Evolutionary conservation across 176 grass and related monocot genomes (phyloP), one percentile per base, ranked within the genome.

Genomic region (Eleusine coracana): DNA sequence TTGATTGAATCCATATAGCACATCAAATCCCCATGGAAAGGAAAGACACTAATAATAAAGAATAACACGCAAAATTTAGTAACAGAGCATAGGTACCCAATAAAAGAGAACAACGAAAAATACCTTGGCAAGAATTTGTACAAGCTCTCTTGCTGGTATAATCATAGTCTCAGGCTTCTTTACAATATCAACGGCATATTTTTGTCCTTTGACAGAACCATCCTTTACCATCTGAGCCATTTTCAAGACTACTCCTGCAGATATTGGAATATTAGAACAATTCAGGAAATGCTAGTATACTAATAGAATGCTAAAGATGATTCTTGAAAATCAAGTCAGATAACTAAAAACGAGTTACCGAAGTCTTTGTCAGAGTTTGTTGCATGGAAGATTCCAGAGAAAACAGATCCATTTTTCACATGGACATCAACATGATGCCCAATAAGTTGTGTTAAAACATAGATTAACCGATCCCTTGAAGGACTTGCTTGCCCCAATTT

Each of bases 331-430:
- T 37, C 37, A 83, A 62, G 54, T 17, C 50, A 52, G 50, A 13
- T 74, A 52, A 62, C 39, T 64, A 17, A 11, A 2, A 41, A 66
- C 74, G 31, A 37, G 55, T 82, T 94, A 99, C 97, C 97, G 0
- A 96, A 94, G 89, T 92, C 97, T 90, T 92, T 94, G 79, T 94
- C 93, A 36, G 83, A 86, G 90, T 92, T 92, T 63, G 97, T 80
- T 85, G 89, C 89, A 72, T 99, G 89, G 70, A 99, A 94, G 71
- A 99, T 99, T 87, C 96, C 97, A 79, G 97, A 99, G 75, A 99
- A 87, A 74, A 99, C 44, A 79, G 97, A 96, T 7, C 97, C 97
- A 83, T 99, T 96, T 85, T 99, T 96, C 40, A 96, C 89, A 87
- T 90, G 93, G 44, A 99, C 93, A 16, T 99, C 93, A 40, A 96